Evolutionary conservation across 2,329 filamentous ascomycete species (phyloP).

Genomic region (Colletotrichum echinochloae): DNA sequence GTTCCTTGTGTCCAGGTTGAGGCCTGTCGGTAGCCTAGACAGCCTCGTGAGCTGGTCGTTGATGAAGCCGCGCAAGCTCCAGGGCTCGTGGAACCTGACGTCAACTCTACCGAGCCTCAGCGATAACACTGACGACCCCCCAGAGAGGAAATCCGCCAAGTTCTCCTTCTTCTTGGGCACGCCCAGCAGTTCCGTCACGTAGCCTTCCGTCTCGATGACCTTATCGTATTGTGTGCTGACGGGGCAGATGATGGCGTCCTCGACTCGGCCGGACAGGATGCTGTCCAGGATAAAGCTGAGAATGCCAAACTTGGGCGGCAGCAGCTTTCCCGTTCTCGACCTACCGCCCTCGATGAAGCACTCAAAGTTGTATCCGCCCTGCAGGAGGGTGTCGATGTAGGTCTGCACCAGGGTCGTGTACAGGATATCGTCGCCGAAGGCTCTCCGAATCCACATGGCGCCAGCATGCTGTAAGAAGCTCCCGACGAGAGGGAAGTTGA

Average conservation of each 20-base stretch:
- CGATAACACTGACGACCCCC: constrained; percentile 86
- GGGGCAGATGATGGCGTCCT: constrained; percentile 93
- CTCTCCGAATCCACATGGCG: constrained; percentile 94
- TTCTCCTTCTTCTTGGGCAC: constrained; percentile 97
- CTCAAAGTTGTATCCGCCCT: constrained; percentile 93
- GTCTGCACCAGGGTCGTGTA: constrained; percentile 95
- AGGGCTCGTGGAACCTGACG: constrained; percentile 95
- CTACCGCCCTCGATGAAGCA: constrained; percentile 98
- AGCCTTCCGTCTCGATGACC: constrained; percentile 97
- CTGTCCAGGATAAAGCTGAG: constrained; percentile 92
- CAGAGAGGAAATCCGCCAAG: constrained; percentile 86
- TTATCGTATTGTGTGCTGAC: constrained; percentile 99
- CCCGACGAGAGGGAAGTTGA: constrained; percentile 93
- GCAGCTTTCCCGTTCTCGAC: constrained; percentile 90
- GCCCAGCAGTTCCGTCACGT: constrained; percentile 92
- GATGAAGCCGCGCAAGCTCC: constrained; percentile 88
- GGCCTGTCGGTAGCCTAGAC: constrained; percentile 60
- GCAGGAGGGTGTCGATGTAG: constrained; percentile 92
- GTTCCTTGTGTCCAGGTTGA: constrained; percentile 60
- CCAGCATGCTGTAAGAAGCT: constrained; percentile 94
- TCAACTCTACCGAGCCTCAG: constrained; percentile 92
- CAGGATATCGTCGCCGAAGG: constrained; percentile 90
- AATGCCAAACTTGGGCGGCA: constrained; percentile 96
- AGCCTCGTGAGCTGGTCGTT: constrained; percentile 76
- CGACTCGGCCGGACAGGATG: constrained; percentile 85